Evolutionary conservation across 2,329 filamentous ascomycete genomes (phyloP).

Genomic region (Periglandula ipomoeae): DNA sequence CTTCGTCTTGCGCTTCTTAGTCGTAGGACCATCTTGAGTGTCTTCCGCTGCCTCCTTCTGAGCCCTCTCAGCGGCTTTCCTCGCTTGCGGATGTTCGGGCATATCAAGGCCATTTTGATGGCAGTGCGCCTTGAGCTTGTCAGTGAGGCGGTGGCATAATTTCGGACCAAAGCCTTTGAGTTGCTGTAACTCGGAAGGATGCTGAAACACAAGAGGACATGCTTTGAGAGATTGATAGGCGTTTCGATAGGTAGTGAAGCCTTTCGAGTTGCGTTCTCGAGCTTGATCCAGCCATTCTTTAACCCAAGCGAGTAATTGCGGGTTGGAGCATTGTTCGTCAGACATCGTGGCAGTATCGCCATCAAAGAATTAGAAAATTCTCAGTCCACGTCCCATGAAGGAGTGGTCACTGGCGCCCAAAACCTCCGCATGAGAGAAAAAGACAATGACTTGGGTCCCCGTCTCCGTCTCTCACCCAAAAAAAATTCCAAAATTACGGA

Average conservation of each 20-base stretch:
- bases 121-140: conserved; percentile 51
- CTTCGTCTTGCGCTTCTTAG: conserved; percentile 45
- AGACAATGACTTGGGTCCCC: no score
- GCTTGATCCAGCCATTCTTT: conserved; percentile 69
- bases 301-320: conserved; percentile 62
- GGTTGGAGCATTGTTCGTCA: conserved; percentile 50
- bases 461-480: no score
- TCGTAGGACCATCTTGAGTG: conserved; percentile 23
- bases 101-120: conserved; percentile 57
- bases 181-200: conserved; percentile 63
- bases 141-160: conserved; percentile 59
- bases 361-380: background rate
- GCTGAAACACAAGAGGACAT: conserved; percentile 60
- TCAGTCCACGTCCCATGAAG: background rate
- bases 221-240: conserved; percentile 70
- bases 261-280: conserved; percentile 60
- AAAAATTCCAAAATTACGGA: no score
- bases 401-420: no score
- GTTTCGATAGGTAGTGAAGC: conserved; percentile 61
- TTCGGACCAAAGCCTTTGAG: conserved; percentile 68
- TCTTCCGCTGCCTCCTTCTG: conserved; percentile 26
- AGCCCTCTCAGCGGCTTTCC: conserved; percentile 25
- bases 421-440: background rate
- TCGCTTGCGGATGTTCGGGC: conserved; percentile 46
- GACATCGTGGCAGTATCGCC: conserved; percentile 6